Conservation (phyloP, 2,329 filamentous ascomycete species). For the Fusarium solani-melongenae region DNA sequence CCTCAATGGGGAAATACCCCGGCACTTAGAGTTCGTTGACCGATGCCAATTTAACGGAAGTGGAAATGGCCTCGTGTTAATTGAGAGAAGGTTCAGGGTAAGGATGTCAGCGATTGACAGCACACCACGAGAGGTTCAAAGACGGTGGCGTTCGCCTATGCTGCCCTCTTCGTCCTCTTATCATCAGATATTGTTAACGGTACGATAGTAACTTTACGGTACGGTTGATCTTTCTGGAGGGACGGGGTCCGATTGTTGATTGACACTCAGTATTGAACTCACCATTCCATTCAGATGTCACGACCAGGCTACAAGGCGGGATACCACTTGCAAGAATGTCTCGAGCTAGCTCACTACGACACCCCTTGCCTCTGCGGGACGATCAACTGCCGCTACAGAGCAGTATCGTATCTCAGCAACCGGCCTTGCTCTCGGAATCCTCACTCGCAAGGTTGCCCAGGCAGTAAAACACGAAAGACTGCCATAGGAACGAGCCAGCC, state of each 20-base stretch:
- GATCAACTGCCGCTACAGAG: not conserved
- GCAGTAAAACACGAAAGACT: not conserved
- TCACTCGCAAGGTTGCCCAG: not conserved
- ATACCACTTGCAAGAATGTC: not conserved
- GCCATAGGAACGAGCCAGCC: constrained; percentile 8
- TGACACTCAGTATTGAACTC: not conserved
- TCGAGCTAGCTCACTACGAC: not conserved
- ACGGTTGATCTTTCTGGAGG: not conserved
- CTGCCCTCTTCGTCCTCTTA: not conserved
- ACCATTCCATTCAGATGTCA: not conserved
- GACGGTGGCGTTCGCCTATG: not conserved
- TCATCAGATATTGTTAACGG: not conserved
- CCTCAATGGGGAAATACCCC: not conserved
- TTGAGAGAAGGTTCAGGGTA: constrained; percentile 5
- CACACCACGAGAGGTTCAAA: not conserved
- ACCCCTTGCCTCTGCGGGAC: not conserved
- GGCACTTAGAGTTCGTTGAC: not conserved
- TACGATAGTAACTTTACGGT: not conserved
- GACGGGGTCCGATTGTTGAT: not conserved
- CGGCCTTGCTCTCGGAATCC: not conserved
- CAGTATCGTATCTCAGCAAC: not conserved
- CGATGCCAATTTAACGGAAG: not conserved
- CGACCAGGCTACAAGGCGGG: not conserved
- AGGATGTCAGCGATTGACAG: not conserved
- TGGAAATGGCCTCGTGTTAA: constrained; percentile 1